A percentile compares a stretch with the other conserved stretches of the same genome.
Conservation (phyloP, 176 grass and related monocot genomes). For the Dendrocalamus sinicus region DNA sequence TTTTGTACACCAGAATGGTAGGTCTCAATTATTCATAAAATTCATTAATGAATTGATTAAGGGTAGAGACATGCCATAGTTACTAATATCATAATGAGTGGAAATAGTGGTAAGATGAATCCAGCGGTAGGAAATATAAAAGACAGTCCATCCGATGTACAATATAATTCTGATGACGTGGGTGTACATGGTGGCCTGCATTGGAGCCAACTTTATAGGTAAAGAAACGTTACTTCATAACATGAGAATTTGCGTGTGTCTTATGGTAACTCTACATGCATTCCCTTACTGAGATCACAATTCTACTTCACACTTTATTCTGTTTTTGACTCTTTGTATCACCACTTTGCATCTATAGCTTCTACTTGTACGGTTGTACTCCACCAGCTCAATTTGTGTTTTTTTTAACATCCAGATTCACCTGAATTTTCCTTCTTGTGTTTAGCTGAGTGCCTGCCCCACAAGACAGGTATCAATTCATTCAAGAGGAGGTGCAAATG, state of each 20-base stretch:
- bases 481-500: slow-evolving; percentile 29
- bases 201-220: too few relatives aligned
- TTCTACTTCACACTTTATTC: neutral
- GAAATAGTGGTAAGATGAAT: too few relatives aligned
- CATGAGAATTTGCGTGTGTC: neutral
- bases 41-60: too few relatives aligned
- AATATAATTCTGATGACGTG: too few relatives aligned
- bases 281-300: neutral
- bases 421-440: slow-evolving; percentile 5
- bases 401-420: neutral
- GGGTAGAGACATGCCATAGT: too few relatives aligned
- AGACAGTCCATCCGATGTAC: too few relatives aligned
- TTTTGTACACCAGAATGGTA: too few relatives aligned
- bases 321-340: neutral
- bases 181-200: too few relatives aligned
- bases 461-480: neutral
- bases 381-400: neutral
- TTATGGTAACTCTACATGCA: neutral
- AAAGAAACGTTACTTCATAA: neutral
- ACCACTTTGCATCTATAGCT: neutral
- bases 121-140: too few relatives aligned
- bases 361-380: neutral
- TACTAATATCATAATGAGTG: too few relatives aligned
- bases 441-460: slow-evolving; percentile 6
- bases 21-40: too few relatives aligned